Percentiles rank a stretch among this genome's conserved stretches.
Conservation (phyloP, 768 basidiomycete genomes). For the Boletus sp. region DNA sequence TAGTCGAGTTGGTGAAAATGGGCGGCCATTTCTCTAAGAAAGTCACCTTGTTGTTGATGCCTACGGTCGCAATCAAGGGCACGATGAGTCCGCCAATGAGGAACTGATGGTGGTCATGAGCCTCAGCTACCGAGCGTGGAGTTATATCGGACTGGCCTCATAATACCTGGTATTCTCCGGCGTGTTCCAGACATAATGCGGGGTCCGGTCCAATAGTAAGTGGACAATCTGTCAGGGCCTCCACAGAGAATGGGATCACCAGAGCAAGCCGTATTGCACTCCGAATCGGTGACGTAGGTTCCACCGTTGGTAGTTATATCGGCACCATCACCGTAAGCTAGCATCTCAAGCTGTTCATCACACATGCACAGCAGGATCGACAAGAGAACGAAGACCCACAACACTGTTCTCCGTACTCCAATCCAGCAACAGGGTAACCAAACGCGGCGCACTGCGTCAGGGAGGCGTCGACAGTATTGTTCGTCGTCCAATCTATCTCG, state of each 20-base stretch:
- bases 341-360: not conserved
- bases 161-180: constrained; percentile 67
- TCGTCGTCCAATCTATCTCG: constrained; percentile 54
- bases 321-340: constrained; percentile 69
- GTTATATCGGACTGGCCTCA: constrained; percentile 46
- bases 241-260: constrained; percentile 75
- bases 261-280: constrained; percentile 55
- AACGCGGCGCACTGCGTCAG: constrained; percentile 66
- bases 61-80: constrained; percentile 71
- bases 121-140: not conserved
- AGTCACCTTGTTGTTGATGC: constrained; percentile 78
- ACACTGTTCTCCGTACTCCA: constrained; percentile 72
- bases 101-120: constrained; percentile 33
- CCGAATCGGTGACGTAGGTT: constrained; percentile 31
- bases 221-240: constrained; percentile 48
- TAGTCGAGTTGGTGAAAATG: constrained; percentile 63
- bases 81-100: constrained; percentile 61
- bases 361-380: not conserved
- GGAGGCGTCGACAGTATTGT: constrained; percentile 65
- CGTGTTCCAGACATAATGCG: constrained; percentile 60
- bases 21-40: constrained; percentile 74
- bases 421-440: constrained; percentile 69
- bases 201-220: constrained; percentile 53
- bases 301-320: constrained; percentile 45
- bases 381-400: constrained; percentile 44